These are phyloP conservation scores for Peronosclerospora sorghi DNA, from an alignment of 352 stramenopile genomes.

Conservation along the genomic window DNA sequence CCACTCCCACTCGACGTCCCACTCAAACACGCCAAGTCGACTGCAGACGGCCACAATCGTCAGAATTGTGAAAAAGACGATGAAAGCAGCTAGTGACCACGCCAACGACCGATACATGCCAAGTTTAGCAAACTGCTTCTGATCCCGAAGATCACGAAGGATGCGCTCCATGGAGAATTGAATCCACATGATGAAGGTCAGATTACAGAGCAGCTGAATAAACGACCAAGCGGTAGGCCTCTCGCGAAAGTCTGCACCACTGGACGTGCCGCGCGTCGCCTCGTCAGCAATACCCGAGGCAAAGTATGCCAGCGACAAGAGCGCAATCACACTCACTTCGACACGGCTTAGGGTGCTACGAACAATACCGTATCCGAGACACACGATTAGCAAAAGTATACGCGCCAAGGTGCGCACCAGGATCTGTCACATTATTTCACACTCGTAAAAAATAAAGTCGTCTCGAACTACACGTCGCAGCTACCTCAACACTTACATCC, in stretches of 20 bases:
- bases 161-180: slow-evolving; percentile 81
- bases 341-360: slow-evolving; percentile 35
- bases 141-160: slow-evolving; percentile 60
- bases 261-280: slow-evolving; percentile 66
- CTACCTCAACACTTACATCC: slow-evolving; percentile 36
- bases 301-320: slow-evolving; percentile 72
- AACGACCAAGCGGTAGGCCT: slow-evolving; percentile 80
- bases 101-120: slow-evolving; percentile 82
- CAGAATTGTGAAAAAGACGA: slow-evolving; percentile 83
- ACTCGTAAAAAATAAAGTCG: slow-evolving; percentile 2
- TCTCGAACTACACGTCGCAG: neutral
- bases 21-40: slow-evolving; percentile 79
- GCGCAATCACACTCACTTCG: slow-evolving; percentile 43
- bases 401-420: slow-evolving; percentile 78
- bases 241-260: slow-evolving; percentile 63
- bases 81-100: slow-evolving; percentile 71
- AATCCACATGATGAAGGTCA: slow-evolving; percentile 88
- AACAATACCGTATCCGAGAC: slow-evolving; percentile 86
- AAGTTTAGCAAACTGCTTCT: slow-evolving; percentile 87
- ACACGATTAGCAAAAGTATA: slow-evolving; percentile 79
- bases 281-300: slow-evolving; percentile 63
- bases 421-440: slow-evolving; percentile 21
- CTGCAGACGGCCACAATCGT: slow-evolving; percentile 74
- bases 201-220: slow-evolving; percentile 76
- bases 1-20: slow-evolving; percentile 87